A percentile compares a stretch with the other conserved stretches of the same genome.
Conservation (phyloP, 352 stramenopile genomes). For the Phytophthora rubi region DNA sequence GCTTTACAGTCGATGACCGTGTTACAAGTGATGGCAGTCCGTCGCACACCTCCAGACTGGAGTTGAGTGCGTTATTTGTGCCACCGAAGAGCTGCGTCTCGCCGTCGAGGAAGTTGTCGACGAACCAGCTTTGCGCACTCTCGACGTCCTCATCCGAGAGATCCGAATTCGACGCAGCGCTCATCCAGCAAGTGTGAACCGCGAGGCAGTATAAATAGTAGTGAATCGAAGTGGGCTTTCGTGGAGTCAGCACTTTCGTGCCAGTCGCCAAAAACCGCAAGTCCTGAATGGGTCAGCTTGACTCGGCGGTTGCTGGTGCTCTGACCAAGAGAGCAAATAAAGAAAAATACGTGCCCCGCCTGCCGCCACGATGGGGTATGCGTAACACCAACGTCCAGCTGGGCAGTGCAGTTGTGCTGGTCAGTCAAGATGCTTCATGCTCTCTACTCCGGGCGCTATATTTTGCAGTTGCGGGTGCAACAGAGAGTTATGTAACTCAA, state of each 20-base stretch:
- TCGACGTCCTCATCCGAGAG: conserved; percentile 14
- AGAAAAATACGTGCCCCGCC: conserved; percentile 14
- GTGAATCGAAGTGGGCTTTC: conserved; percentile 9
- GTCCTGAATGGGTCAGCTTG: conserved; percentile 12
- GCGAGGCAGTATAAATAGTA: conserved; percentile 25
- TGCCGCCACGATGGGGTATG: not conserved
- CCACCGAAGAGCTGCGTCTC: conserved; percentile 42
- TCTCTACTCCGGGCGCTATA: conserved; percentile 3
- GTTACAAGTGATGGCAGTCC: conserved; percentile 39
- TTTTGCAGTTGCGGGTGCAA: conserved; percentile 1
- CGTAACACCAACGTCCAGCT: conserved; percentile 5
- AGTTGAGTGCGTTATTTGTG: conserved; percentile 10
- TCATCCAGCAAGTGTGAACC: conserved; percentile 13
- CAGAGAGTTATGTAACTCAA: conserved; percentile 5
- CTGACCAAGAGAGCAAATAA: conserved; percentile 17
- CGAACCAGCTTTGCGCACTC: conserved; percentile 37
- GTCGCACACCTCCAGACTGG: conserved; percentile 28
- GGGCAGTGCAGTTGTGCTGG: conserved; percentile 12
- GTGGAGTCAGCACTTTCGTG: conserved; percentile 11
- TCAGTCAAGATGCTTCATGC: conserved; percentile 17
- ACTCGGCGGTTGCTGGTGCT: conserved; percentile 1
- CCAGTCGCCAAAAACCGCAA: conserved; percentile 6
- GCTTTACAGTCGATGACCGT: conserved; percentile 21
- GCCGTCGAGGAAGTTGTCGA: conserved; percentile 39
- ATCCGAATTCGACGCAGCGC: not conserved